Conservation (phyloP, 257 asterid species). For the Solanum pimpinellifolium region DNA sequence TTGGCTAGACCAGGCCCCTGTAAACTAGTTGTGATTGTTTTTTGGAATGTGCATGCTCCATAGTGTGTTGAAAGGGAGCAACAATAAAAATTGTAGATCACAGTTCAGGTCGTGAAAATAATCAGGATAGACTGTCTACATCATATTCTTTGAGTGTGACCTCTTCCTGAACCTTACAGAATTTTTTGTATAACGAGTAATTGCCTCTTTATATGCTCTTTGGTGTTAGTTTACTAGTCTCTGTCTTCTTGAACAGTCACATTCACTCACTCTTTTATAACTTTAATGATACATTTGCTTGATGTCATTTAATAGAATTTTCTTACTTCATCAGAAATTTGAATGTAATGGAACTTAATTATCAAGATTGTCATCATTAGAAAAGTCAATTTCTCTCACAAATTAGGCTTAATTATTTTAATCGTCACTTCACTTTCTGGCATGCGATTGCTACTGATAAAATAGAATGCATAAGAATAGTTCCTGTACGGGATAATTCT, state of each 20-base stretch:
- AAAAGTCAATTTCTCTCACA: background rate
- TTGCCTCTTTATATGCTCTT: background rate
- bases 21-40: background rate
- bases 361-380: background rate
- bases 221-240: background rate
- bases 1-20: background rate
- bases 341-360: background rate
- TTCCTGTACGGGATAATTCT: background rate
- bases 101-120: background rate
- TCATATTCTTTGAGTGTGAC: background rate
- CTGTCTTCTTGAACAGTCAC: background rate
- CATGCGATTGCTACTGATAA: background rate
- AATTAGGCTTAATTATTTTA: background rate
- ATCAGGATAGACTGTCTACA: background rate
- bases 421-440: background rate
- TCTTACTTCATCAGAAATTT: background rate
- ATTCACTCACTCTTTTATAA: background rate
- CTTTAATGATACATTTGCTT: background rate
- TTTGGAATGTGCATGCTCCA: background rate
- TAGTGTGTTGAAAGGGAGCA: background rate
- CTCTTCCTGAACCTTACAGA: too few relatives aligned
- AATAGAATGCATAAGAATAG: background rate
- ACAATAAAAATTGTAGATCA: background rate
- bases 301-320: background rate
- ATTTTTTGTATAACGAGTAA: too few relatives aligned